Base-by-base conservation (phyloP, 805 yeast species). In the Alloascoidea hylecoeti region DNA sequence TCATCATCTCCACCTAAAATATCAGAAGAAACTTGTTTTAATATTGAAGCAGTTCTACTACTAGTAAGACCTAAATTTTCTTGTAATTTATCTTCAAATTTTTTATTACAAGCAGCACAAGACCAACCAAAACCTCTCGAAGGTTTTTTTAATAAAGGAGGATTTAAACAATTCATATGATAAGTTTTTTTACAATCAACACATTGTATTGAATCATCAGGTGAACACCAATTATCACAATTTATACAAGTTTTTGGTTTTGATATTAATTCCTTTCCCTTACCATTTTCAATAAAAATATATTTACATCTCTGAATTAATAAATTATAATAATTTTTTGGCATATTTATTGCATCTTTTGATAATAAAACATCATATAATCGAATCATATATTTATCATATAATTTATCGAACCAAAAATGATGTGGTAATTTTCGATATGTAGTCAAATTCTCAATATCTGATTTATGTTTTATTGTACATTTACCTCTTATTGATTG, bases 101-200 rank as follows among this genome's bases (percentile, higher is more conserved):
- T 23, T 23, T 23, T 23, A n/a, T 78, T 66, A 58, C 96, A 86
- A 3, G 61, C 53, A 18, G 83, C 88, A 61, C 96, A 86, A 17
- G 84, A 70, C 96, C 96, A 88, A 5, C 85, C 82, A 51, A 84
- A 81, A 1, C 95, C 95, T 41, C 94, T 61, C 34, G 82, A 76
- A 1, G 95, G 96, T 49, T 82, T 82, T 44, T 72, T 71, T 38
- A 70, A 53, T 32, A 85, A 56, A 1, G 96, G 96, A 1, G 96
- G 96, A 42, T 79, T 83, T 36, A 86, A 68, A 50, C 97, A 88
- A 28, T 74, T 63, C 72, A 86, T 71, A 58, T 88, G 97, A 46
- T 75, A 84, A 41, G 63, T 63, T 14, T 68, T 65, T 9, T 65
- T 63, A 54, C 97, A 88, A 38, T 68, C 78, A n/a, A 81, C 80